Conservation (phyloP, 306 rosid species). For the Sicyos edulis region DNA sequence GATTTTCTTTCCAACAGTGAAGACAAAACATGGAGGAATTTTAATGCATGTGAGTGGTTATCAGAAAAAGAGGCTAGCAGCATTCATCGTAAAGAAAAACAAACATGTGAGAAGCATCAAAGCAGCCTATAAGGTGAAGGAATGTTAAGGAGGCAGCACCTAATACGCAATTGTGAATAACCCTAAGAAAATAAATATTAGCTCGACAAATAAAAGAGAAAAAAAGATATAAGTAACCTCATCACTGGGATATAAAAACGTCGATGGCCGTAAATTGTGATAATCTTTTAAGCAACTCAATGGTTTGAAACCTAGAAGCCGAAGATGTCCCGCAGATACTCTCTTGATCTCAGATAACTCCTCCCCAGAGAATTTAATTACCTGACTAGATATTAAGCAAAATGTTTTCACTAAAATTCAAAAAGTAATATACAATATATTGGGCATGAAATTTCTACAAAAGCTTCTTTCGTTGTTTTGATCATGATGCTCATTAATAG, state of each 20-base stretch:
- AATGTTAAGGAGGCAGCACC: neutral
- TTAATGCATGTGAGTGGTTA: neutral
- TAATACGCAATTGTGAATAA: neutral
- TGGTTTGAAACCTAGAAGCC: conserved; percentile 89
- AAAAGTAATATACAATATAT: conserved; percentile 16
- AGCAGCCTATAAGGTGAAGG: conserved; percentile 9
- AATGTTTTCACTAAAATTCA: conserved; percentile 23
- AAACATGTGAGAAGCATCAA: neutral
- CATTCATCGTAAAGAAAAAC: neutral
- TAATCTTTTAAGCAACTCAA: conserved; percentile 77
- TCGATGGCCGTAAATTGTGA: conserved; percentile 89
- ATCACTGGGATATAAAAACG: conserved; percentile 72
- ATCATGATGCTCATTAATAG: neutral
- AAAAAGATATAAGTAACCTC: conserved; percentile 48
- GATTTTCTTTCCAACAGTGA: neutral
- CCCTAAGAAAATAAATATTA: neutral
- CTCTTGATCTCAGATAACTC: conserved; percentile 74
- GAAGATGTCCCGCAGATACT: conserved; percentile 59
- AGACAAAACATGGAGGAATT: neutral
- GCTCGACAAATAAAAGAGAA: conserved; percentile 8
- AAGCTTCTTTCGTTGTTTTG: neutral
- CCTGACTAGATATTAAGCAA: conserved; percentile 45
- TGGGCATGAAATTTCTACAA: neutral
- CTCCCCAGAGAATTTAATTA: conserved; percentile 54
- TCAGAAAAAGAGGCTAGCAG: neutral